These are phyloP conservation scores for Phytopythium montanum DNA, from an alignment of 352 stramenopile species.

Conservation along the genomic window DNA sequence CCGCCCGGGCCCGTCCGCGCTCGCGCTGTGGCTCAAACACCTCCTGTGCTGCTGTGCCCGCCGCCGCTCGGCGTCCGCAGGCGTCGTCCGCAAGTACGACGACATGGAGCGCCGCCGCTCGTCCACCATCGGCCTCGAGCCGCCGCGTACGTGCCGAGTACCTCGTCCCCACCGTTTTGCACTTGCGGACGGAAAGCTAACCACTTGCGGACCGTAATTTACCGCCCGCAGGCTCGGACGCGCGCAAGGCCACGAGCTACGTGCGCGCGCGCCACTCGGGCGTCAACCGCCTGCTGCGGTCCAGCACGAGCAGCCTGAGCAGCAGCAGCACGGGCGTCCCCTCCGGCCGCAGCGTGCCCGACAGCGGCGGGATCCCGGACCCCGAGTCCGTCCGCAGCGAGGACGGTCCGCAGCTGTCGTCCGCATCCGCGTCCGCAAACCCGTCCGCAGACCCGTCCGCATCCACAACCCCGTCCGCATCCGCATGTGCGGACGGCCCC, in stretches of 20 bases:
- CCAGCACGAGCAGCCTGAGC: constrained; percentile 30
- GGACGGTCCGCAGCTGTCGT: not conserved
- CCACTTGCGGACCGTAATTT: not conserved
- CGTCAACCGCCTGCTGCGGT: constrained; percentile 54
- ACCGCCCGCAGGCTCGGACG: constrained; percentile 33
- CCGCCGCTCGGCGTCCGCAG: not conserved
- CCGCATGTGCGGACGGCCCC: not conserved
- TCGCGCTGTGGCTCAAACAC: constrained; percentile 15
- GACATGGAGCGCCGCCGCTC: constrained; percentile 59
- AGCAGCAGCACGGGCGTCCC: constrained; percentile 14
- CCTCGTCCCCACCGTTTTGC: too few relatives aligned
- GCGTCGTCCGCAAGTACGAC: constrained; percentile 62
- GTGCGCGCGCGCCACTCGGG: constrained; percentile 54
- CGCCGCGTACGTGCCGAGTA: constrained; percentile 37
- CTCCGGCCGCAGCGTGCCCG: not conserved
- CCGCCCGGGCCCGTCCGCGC: not conserved
- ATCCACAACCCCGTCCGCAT: not conserved
- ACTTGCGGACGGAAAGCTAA: not conserved
- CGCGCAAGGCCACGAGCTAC: constrained; percentile 45
- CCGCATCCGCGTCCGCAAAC: not conserved
- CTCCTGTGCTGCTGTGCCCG: not conserved
- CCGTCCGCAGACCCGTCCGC: not conserved
- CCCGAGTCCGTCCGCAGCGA: constrained; percentile 9
- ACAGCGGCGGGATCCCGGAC: constrained; percentile 2
- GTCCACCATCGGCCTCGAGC: constrained; percentile 48